A percentile compares a stretch with the other conserved stretches of the same genome.
phyloP scores from a whole-genome alignment of 2,329 filamentous ascomycete species.

The Exophiala spinifera region DNA sequence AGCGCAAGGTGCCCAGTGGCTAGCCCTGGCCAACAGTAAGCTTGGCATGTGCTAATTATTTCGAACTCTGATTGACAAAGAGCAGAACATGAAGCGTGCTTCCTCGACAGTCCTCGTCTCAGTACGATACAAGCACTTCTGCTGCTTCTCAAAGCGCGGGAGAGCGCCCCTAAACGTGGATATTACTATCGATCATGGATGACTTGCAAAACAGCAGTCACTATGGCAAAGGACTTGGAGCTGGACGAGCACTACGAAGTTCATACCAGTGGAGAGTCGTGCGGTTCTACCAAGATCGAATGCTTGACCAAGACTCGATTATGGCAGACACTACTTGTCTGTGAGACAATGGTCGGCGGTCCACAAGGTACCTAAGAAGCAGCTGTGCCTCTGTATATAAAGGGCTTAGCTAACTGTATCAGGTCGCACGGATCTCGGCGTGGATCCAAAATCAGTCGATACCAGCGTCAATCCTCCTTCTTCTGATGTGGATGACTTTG shows the following conservation, averaged over 20 bases:
- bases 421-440: conserved; percentile 76
- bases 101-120: conserved; percentile 85
- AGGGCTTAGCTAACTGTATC: conserved; percentile 27
- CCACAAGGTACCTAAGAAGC: conserved; percentile 69
- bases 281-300: conserved; percentile 67
- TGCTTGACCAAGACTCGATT: conserved; percentile 81
- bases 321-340: conserved; percentile 83
- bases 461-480: conserved; percentile 63
- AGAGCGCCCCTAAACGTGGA: conserved; percentile 86
- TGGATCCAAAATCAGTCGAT: conserved; percentile 73
- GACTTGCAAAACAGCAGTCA: conserved; percentile 83
- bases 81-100: conserved; percentile 81
- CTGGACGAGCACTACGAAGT: conserved; percentile 81
- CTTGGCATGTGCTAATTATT: conserved; percentile 17
- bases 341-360: conserved; percentile 89
- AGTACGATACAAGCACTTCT: conserved; percentile 90
- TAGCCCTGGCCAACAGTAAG: conserved; percentile 81
- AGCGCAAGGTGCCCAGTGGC: conserved; percentile 84
- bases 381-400: background rate
- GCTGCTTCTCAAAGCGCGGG: conserved; percentile 83
- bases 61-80: conserved; percentile 27
- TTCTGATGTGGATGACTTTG: conserved; percentile 67
- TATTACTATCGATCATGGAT: conserved; percentile 99
- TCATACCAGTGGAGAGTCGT: conserved; percentile 69
- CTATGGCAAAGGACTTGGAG: conserved; percentile 89